phyloP scores from a whole-genome alignment of 192 early-diverging fungal species.

The Chytriomyces sp. region DNA sequence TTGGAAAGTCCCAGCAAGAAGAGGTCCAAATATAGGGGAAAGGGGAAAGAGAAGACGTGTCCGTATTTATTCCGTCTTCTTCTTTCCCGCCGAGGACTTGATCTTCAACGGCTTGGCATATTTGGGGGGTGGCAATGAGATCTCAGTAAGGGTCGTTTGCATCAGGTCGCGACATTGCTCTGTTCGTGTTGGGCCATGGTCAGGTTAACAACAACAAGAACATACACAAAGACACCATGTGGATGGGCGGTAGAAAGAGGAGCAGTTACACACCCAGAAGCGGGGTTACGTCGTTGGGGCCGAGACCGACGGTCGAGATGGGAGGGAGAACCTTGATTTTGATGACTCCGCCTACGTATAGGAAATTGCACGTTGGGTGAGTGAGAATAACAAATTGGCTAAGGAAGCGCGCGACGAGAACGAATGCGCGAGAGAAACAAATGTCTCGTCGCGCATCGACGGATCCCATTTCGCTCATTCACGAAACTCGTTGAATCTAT shows the following conservation, averaged over 20 bases:
- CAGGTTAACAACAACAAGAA: not conserved
- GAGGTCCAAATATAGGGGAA: not conserved
- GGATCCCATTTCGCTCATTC: too few species aligned
- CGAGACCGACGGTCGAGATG: conserved; percentile 38
- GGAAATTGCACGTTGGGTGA: too few species aligned
- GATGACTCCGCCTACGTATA: conserved; percentile 56
- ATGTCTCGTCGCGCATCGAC: too few species aligned
- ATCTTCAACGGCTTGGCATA: conserved; percentile 17
- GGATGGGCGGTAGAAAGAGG: not conserved
- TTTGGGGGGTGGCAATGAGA: conserved; percentile 19
- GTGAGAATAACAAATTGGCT: too few species aligned
- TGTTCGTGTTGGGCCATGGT: too few species aligned
- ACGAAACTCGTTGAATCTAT: too few species aligned
- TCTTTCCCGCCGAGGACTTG: not conserved
- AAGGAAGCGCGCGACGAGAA: too few species aligned
- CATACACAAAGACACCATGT: not conserved
- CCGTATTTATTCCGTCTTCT: not conserved
- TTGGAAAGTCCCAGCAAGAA: not conserved
- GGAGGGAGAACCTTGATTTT: conserved; percentile 54
- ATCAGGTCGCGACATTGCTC: conserved; percentile 26
- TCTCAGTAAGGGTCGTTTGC: conserved; percentile 34
- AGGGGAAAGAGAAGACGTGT: not conserved
- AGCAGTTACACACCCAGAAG: conserved; percentile 14
- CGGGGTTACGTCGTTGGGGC: conserved; percentile 30
- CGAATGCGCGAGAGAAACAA: too few species aligned